Conservation (phyloP, 805 yeast species). For the Kluyveromyces starmeri region DNA sequence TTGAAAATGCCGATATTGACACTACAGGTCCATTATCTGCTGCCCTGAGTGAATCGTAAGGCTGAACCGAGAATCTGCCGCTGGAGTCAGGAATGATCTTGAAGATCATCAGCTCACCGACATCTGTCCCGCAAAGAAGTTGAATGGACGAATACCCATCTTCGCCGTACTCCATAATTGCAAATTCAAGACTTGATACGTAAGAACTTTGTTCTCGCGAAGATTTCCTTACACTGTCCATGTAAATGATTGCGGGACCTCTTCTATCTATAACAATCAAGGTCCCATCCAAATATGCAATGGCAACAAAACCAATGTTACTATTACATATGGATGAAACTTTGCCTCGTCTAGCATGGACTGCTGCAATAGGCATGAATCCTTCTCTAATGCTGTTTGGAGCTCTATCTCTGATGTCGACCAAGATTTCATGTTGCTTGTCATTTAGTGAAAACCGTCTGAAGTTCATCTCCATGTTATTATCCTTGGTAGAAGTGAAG, state of each 20-base stretch:
- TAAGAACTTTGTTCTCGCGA: conserved; percentile 20
- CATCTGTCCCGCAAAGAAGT: conserved; percentile 65
- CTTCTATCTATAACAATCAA: conserved; percentile 69
- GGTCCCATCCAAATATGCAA: conserved; percentile 71
- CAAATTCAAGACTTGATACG: conserved; percentile 61
- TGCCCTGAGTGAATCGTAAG: conserved; percentile 39
- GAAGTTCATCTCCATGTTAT: conserved; percentile 15
- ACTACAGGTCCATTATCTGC: conserved; percentile 43
- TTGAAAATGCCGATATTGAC: conserved; percentile 48
- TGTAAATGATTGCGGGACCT: conserved; percentile 61
- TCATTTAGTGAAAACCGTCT: conserved; percentile 21
- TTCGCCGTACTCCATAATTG: conserved; percentile 57
- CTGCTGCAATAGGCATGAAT: conserved; percentile 45
- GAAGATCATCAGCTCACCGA: conserved; percentile 60
- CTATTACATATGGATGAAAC: conserved; percentile 61
- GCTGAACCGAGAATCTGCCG: conserved; percentile 53
- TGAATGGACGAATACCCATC: conserved; percentile 67
- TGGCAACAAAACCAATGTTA: conserved; percentile 74
- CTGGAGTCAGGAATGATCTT: conserved; percentile 53
- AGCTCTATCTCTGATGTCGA: conserved; percentile 48
- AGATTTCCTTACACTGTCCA: conserved; percentile 27
- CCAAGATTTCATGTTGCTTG: conserved; percentile 16
- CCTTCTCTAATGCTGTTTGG: conserved; percentile 46
- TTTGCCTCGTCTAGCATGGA: conserved; percentile 37
- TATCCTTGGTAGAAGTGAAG: conserved; percentile 21